Base-by-base conservation (phyloP, 345 rosid genomes). In the Adansonia digitata region DNA sequence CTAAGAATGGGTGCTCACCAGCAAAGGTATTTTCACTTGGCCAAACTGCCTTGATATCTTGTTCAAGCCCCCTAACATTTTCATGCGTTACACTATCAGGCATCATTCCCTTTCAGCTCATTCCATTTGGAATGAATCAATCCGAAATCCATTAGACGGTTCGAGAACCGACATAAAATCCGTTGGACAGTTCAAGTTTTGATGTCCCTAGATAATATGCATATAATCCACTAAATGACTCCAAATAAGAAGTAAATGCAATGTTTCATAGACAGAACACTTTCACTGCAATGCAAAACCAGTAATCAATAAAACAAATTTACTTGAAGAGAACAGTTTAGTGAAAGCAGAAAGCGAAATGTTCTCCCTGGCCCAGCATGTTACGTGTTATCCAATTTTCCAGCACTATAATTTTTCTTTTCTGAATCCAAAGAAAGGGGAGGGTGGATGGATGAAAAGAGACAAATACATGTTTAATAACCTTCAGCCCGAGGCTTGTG, bases 401-500 rank as follows among this genome's bases (percentile, higher is more conserved):
- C 63, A 4, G 24, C 74, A 29, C 26, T 72, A 69, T n/a, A n/a
- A n/a, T n/a, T 65, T 42, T 31, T 37, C 22, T 35, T 46, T 46
- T 1, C 55, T n/a, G 64, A 72, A 51, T 34, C 37, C 20, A 57
- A 49, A 9, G 1, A 12, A n/a, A n/a, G 9, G 7, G 12, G 5
- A 20, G 29, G 64, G 57, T 49, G 1, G 31, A 65, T 14, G 0
- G 14, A 35, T 8, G 11, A 42, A 66, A 5, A 66, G n/a, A 42
- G 60, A 65, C 11, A 27, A 60, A 51, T 20, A 17, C 22, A 24
- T 15, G 39, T 34, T 64, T 11, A 51, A 11, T 45, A 48, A 22
- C 42, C 42, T 75, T 81, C 67, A 90, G 79, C 39, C 78, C 4
- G 20, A 64, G 7, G 79, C 83, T 57, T 71, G 82, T 35, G 68